These are phyloP conservation scores for Flaveria robusta DNA, from an alignment of 129 eudicot genomes.

Conservation along the genomic window DNA sequence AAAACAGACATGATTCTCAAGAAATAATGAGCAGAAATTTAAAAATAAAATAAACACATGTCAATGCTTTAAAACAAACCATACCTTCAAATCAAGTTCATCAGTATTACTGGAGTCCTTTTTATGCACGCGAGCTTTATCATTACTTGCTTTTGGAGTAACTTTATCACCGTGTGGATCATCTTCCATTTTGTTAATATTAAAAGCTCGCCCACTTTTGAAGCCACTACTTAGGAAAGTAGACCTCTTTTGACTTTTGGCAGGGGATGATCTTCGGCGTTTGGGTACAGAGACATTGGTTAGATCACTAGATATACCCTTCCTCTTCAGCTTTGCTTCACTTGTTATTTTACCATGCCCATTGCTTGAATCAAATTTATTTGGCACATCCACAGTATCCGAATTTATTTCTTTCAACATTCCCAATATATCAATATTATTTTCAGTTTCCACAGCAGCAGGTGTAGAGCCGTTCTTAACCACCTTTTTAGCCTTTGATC, in stretches of 20 bases:
- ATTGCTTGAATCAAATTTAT: slow-evolving; percentile 63
- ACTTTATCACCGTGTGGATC: slow-evolving; percentile 34
- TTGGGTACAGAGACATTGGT: slow-evolving; percentile 62
- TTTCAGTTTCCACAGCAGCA: slow-evolving; percentile 48
- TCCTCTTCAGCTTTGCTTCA: slow-evolving; percentile 44
- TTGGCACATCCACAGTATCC: slow-evolving; percentile 48
- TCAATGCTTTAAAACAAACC: neutral
- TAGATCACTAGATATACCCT: slow-evolving; percentile 47
- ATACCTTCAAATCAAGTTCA: slow-evolving; percentile 56
- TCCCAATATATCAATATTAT: slow-evolving; percentile 68
- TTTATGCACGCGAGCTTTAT: slow-evolving; percentile 31
- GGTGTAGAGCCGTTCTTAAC: slow-evolving; percentile 52
- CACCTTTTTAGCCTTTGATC: slow-evolving; percentile 59
- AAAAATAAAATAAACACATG: neutral
- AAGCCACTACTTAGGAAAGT: slow-evolving; percentile 25
- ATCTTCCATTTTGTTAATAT: slow-evolving; percentile 46
- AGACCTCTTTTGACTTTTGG: slow-evolving; percentile 46
- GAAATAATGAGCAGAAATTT: neutral
- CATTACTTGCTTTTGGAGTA: slow-evolving; percentile 40
- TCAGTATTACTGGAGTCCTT: slow-evolving; percentile 31
- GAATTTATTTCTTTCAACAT: slow-evolving; percentile 84
- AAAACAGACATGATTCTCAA: neutral
- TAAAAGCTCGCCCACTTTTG: slow-evolving; percentile 35
- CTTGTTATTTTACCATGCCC: slow-evolving; percentile 46
- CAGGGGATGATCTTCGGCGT: slow-evolving; percentile 69